Base-by-base conservation (phyloP, 1,139 yeast genomes). In the Candida dubliniensis region DNA sequence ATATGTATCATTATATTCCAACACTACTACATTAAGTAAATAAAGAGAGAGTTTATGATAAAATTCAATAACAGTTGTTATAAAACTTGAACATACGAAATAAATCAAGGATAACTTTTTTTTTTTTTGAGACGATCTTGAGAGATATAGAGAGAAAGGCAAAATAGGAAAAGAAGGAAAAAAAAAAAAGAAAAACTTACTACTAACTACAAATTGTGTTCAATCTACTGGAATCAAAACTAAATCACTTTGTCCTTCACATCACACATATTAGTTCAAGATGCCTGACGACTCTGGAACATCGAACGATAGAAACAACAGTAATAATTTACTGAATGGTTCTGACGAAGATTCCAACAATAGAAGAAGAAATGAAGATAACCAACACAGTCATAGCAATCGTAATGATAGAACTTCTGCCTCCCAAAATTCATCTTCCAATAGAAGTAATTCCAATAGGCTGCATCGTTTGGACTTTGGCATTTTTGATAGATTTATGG, bases 401-500 rank as follows among this genome's bases (percentile, higher is more conserved):
- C 14, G 14, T 30, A n/a, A 12, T 30, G 14, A 13, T 11, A n/a
- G 27, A 36, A 41, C 25, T 38, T 38, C 36, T 36, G 36, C 44
- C 36, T 31, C 44, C 36, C 36, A 36, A 32, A 31, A 36, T 18
- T 13, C 39, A 4, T 30, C 38, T 29, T 26, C 34, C 15, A 42
- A 27, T 30, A 34, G 32, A n/a, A 26, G 31, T 30, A 26, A 40
- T 12, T 34, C 38, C 12, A 36, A 15, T 11, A 34, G 45, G 41
- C 18, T 34, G 10, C 46, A 39, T 24, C 40, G 49, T 36, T 31
- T 30, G 15, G 47, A 46, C 27, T 27, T 43, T 36, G 43, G 47
- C 3, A n/a, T 48, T 9, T 48, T 48, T 45, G 51, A 48, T 38
- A 29, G 51, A n/a, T 40, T 48, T 33, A 42, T 46, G 35, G 48